Percentiles rank a stretch among this genome's conserved stretches.
phyloP scores from a whole-genome alignment of 129 eudicot species.

The Glebionis coronaria region DNA sequence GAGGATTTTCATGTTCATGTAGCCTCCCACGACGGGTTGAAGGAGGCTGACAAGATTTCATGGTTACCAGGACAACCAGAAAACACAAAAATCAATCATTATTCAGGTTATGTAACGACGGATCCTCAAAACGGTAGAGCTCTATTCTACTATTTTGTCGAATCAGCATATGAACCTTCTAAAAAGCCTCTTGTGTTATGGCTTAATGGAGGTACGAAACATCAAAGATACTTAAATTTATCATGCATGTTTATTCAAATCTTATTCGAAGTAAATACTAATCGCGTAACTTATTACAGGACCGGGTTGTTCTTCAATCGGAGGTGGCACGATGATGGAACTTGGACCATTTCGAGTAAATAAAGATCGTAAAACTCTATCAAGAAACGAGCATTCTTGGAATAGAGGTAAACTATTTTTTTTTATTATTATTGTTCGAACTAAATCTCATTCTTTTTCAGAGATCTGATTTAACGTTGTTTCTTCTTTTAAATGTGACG shows the following conservation, averaged over 20 bases:
- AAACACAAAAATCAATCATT: constrained; percentile 40
- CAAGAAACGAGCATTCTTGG: constrained; percentile 59
- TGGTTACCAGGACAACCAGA: constrained; percentile 57
- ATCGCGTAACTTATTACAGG: constrained; percentile 33
- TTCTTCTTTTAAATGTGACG: too few relatives aligned
- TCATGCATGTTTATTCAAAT: not conserved
- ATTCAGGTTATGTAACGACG: constrained; percentile 57
- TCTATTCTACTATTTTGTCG: constrained; percentile 47
- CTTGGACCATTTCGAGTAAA: constrained; percentile 79
- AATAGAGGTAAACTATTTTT: constrained; percentile 43
- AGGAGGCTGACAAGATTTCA: constrained; percentile 44
- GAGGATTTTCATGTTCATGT: constrained; percentile 27
- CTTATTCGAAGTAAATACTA: not conserved
- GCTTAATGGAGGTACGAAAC: constrained; percentile 84
- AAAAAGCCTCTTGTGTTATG: constrained; percentile 71
- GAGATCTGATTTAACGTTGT: too few relatives aligned
- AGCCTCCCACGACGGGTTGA: constrained; percentile 34
- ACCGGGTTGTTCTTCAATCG: constrained; percentile 92
- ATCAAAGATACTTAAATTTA: not conserved
- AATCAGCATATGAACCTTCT: constrained; percentile 27
- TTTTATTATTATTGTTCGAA: not conserved
- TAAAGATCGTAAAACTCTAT: constrained; percentile 51
- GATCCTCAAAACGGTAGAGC: constrained; percentile 47
- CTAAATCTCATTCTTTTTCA: too few relatives aligned
- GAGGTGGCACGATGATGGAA: constrained; percentile 79